Base-by-base conservation (phyloP, 2,329 filamentous ascomycete species). In the Fusarium equiseti region DNA sequence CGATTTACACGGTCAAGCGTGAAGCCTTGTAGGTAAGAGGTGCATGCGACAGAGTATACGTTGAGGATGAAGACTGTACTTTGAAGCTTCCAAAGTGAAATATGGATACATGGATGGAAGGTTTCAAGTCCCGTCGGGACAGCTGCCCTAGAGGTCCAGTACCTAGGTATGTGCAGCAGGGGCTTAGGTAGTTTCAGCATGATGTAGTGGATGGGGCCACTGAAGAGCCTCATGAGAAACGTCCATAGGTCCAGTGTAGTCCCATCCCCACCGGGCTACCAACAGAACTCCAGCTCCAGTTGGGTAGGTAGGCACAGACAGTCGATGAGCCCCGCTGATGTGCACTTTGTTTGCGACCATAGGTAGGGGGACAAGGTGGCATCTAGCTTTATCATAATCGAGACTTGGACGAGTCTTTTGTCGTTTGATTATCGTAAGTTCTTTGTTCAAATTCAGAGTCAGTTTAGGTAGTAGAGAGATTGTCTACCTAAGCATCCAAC, bases 161-260 rank as follows among this genome's bases (percentile, higher is more conserved):
- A 38, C 32, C 32, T 18, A 32, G 15, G 31, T 32, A 38, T n/a
- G 32, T 38, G 16, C 32, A 38, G 16, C 16, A 57, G 54, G 66
- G 35, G 35, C 44, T 55, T 43, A 27, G 27, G 27, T 27, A 22
- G 44, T 61, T 67, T 42, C 46, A 46, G 29, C 27, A 27, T 12
- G 26, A 49, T 66, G 67, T 67, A 73, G 71, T 59, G 69, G 57
- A 53, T 45, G 32, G 57, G 24, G 38, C 38, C 54, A 40, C 70
- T 73, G 61, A 67, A 71, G 72, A 71, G 63, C 63, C 71, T 59
- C 57, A 68, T 52, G 8, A 54, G 48, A 40, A 32, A 32, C 45
- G 44, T 35, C 51, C 48, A 24, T 29, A 12, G 27, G 46, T 35
- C 54, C 69, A 29, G 27, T 29, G 20, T 20, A 20, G 20, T 20